Evolutionary conservation across 306 rosid genomes (phyloP).

Genomic region (Fragaria vesca): DNA sequence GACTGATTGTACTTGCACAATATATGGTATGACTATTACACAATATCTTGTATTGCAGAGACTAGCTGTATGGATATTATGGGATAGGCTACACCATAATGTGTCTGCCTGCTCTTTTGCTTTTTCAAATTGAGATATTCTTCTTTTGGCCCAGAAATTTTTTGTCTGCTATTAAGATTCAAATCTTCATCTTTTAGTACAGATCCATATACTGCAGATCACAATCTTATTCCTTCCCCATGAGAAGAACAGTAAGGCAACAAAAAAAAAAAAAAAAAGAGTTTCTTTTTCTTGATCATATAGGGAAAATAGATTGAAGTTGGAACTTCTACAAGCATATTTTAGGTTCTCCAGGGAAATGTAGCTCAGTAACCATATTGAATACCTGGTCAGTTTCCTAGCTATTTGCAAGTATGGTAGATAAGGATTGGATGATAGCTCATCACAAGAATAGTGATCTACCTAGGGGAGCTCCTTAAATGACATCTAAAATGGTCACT

Average conservation of each 20-base stretch:
- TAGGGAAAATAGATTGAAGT: background rate
- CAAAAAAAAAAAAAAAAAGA: background rate
- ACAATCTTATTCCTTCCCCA: background rate
- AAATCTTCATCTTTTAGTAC: background rate
- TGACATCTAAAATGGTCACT: background rate
- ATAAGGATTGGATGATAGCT: background rate
- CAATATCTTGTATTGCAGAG: too few species aligned
- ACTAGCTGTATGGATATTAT: background rate
- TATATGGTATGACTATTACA: background rate
- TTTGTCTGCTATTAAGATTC: slow-evolving; percentile 14
- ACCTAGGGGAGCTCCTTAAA: background rate
- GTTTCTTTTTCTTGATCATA: background rate
- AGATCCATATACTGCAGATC: background rate
- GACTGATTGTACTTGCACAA: slow-evolving; percentile 10
- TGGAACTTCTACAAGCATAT: background rate
- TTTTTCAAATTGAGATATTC: background rate
- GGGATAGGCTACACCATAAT: slow-evolving; percentile 1
- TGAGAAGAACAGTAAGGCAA: background rate
- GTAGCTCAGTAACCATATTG: background rate
- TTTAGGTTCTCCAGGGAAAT: too few species aligned
- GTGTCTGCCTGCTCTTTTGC: background rate
- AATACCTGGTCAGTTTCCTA: too few species aligned
- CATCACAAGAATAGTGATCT: background rate
- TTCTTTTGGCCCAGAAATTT: background rate
- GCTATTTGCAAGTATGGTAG: background rate